Percentiles rank a stretch among this genome's conserved stretches.
These are phyloP conservation scores for Peribolospora kevripleyi DNA, from an alignment of 768 basidiomycete species.

Conservation along the genomic window DNA sequence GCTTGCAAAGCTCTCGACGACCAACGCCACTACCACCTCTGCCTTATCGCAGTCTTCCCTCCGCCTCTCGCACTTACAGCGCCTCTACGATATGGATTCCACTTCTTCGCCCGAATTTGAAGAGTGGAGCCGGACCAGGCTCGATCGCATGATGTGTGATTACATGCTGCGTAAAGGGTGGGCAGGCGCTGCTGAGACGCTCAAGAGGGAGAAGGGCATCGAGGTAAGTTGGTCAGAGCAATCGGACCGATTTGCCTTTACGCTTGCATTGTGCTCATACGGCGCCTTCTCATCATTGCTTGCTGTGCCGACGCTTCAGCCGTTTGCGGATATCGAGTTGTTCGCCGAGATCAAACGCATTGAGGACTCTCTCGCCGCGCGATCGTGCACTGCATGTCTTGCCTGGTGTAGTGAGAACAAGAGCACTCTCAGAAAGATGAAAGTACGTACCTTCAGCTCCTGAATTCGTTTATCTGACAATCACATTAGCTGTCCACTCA, in stretches of 20 bases:
- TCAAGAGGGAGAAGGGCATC: constrained; percentile 53
- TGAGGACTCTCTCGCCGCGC: constrained; percentile 45
- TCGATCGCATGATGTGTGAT: constrained; percentile 80
- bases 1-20: constrained; percentile 26
- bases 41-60: constrained; percentile 23
- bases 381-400: constrained; percentile 69
- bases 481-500: neutral
- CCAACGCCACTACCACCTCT: constrained; percentile 14
- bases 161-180: constrained; percentile 65
- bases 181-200: constrained; percentile 44
- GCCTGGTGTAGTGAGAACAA: constrained; percentile 95
- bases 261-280: neutral
- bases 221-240: constrained; percentile 30
- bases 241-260: neutral
- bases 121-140: constrained; percentile 51
- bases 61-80: constrained; percentile 44
- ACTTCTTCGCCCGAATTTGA: constrained; percentile 35
- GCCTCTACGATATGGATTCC: constrained; percentile 33
- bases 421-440: constrained; percentile 67
- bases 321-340: constrained; percentile 64
- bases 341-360: constrained; percentile 74
- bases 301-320: constrained; percentile 6
- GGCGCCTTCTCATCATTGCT: constrained; percentile 9
- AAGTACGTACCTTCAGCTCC: constrained; percentile 27
- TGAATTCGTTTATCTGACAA: neutral